Percentiles rank a stretch among this genome's conserved stretches.
Evolutionary conservation across 192 early-diverging fungal species (phyloP).

Genomic region (Coemansia sp.): DNA sequence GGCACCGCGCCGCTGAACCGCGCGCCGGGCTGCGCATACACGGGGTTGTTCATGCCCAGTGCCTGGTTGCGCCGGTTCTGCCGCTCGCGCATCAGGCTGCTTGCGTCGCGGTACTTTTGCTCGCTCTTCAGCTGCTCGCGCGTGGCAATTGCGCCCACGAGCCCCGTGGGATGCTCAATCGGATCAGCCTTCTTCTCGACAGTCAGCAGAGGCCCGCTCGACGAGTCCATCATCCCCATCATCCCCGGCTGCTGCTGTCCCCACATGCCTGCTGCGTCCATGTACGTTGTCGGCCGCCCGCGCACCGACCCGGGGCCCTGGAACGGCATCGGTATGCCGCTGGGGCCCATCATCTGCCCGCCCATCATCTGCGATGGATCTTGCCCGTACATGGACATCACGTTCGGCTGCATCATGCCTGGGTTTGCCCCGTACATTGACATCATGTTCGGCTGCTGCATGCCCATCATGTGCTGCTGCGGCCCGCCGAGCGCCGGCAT

Average conservation of each 20-base stretch:
- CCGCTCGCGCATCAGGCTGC: constrained; percentile 53
- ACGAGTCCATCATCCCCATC: constrained; percentile 38
- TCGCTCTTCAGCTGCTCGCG: constrained; percentile 56
- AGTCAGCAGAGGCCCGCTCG: constrained; percentile 49
- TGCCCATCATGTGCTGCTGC: constrained; percentile 12
- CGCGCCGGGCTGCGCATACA: constrained; percentile 16
- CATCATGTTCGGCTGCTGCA: constrained; percentile 31
- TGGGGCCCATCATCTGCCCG: constrained; percentile 18
- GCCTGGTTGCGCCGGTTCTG: constrained; percentile 55
- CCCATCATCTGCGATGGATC: constrained; percentile 33
- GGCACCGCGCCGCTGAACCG: constrained; percentile 35
- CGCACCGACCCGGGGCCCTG: constrained; percentile 23
- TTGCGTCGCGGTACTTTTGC: constrained; percentile 56
- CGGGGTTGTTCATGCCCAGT: constrained; percentile 37
- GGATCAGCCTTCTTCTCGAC: constrained; percentile 53
- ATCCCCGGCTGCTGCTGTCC: constrained; percentile 31
- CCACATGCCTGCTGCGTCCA: constrained; percentile 46
- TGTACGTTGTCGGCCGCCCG: constrained; percentile 39
- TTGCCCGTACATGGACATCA: constrained; percentile 44
- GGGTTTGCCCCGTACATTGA: constrained; percentile 40
- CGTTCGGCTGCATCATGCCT: constrained; percentile 20
- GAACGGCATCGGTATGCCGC: constrained; percentile 37
- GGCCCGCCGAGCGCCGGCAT: constrained; percentile 25
- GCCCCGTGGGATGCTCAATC: constrained; percentile 44
- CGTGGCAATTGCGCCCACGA: constrained; percentile 55